These are phyloP conservation scores for Cytospora chrysosperma DNA, from an alignment of 2,329 filamentous ascomycete species.

Conservation along the genomic window DNA sequence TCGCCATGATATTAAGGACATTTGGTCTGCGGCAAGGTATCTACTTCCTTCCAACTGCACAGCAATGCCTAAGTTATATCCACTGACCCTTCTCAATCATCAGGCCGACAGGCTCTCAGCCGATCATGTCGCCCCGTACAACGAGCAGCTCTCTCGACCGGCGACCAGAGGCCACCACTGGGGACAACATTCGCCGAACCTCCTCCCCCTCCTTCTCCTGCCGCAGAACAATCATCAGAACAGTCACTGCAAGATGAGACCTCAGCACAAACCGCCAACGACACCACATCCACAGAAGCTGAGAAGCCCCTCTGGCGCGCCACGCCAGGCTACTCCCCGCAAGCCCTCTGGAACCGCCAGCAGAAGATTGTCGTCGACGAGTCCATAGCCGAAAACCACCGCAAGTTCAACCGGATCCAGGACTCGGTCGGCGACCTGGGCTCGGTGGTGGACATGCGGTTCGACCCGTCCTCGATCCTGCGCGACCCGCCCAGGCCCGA, in stretches of 20 bases:
- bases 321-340: not conserved
- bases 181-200: constrained; percentile 27
- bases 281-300: constrained; percentile 24
- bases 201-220: constrained; percentile 26
- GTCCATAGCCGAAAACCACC: constrained; percentile 35
- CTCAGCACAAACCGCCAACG: not conserved
- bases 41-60: constrained; percentile 23
- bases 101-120: constrained; percentile 54
- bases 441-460: constrained; percentile 51
- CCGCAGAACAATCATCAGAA: constrained; percentile 7
- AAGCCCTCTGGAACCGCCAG: not conserved
- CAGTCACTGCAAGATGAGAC: not conserved
- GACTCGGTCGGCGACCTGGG: constrained; percentile 49
- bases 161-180: constrained; percentile 30
- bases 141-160: constrained; percentile 39
- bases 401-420: constrained; percentile 43
- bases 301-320: constrained; percentile 25
- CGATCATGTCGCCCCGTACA: constrained; percentile 35
- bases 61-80: not conserved
- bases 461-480: constrained; percentile 66
- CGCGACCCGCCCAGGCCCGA: constrained; percentile 71
- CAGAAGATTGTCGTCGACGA: constrained; percentile 5
- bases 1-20: constrained; percentile 56
- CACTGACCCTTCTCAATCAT: constrained; percentile 25
- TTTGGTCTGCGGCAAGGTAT: constrained; percentile 54